These are phyloP conservation scores for Melaleuca alternifolia DNA, from an alignment of 345 rosid species.

Conservation along the genomic window DNA sequence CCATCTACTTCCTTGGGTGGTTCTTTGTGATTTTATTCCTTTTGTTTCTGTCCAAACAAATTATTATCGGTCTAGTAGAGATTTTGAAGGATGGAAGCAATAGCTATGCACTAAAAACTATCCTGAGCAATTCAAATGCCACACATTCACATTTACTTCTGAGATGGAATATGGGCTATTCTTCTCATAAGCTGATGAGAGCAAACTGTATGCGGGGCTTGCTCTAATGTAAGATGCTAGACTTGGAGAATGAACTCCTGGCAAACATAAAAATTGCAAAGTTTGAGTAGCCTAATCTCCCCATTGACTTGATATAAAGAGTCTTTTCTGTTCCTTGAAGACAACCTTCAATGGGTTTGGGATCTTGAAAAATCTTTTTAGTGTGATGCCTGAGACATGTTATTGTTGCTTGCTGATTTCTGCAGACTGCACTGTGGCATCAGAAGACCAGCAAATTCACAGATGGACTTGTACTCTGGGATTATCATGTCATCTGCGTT, in stretches of 20 bases:
- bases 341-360: neutral
- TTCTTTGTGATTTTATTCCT: neutral
- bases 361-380: neutral
- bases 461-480: constrained; percentile 81
- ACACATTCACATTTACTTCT: neutral
- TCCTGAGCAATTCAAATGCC: neutral
- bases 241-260: neutral
- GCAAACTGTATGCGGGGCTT: neutral
- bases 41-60: neutral
- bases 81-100: neutral
- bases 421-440: constrained; percentile 86
- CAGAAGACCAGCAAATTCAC: constrained; percentile 80
- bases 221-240: neutral
- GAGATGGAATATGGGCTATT: neutral
- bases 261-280: neutral
- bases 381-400: neutral
- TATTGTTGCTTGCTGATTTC: neutral
- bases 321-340: neutral
- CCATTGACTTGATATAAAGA: neutral
- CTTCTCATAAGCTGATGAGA: neutral
- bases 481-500: constrained; percentile 76
- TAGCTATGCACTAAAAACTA: neutral
- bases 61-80: neutral
- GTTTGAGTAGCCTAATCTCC: neutral
- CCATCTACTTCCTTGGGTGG: neutral